Evolutionary conservation across 176 grass and related monocot genomes (phyloP).

Genomic region (Luzula sylvatica): DNA sequence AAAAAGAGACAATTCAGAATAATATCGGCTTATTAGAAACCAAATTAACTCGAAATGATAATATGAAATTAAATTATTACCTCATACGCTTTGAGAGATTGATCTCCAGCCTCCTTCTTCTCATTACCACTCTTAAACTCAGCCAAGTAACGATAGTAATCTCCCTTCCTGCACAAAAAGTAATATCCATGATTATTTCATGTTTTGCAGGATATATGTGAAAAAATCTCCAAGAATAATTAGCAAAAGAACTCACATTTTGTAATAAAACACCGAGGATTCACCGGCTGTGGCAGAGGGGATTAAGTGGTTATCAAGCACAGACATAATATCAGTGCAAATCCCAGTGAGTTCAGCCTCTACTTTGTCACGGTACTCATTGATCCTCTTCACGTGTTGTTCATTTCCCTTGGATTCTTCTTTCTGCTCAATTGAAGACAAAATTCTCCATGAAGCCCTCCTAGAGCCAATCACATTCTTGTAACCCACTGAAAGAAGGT

Average conservation of each 20-base stretch:
- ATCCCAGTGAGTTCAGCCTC: constrained; percentile 43
- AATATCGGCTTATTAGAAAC: too few relatives aligned
- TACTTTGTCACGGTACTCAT: constrained; percentile 32
- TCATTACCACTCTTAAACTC: constrained; percentile 48
- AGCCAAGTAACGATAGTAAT: constrained; percentile 54
- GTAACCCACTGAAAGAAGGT: constrained; percentile 54
- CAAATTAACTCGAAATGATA: not conserved
- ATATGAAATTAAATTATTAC: constrained; percentile 15
- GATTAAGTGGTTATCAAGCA: constrained; percentile 51
- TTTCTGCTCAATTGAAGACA: constrained; percentile 38
- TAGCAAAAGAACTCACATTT: constrained; percentile 34
- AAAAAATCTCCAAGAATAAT: not conserved
- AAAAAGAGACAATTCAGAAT: constrained; percentile 3
- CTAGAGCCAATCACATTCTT: constrained; percentile 43
- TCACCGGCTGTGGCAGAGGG: constrained; percentile 36
- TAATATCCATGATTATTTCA: not conserved
- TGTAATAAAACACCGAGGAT: constrained; percentile 53
- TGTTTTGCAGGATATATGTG: too few relatives aligned
- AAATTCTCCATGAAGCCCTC: constrained; percentile 39
- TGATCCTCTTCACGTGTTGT: constrained; percentile 25
- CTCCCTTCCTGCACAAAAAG: constrained; percentile 47
- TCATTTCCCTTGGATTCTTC: constrained; percentile 49
- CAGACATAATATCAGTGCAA: constrained; percentile 37
- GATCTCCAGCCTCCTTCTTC: constrained; percentile 32
- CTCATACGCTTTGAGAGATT: constrained; percentile 56